phyloP scores from a whole-genome alignment of 2,329 filamentous ascomycete species.

The Cercospora berteroae region DNA sequence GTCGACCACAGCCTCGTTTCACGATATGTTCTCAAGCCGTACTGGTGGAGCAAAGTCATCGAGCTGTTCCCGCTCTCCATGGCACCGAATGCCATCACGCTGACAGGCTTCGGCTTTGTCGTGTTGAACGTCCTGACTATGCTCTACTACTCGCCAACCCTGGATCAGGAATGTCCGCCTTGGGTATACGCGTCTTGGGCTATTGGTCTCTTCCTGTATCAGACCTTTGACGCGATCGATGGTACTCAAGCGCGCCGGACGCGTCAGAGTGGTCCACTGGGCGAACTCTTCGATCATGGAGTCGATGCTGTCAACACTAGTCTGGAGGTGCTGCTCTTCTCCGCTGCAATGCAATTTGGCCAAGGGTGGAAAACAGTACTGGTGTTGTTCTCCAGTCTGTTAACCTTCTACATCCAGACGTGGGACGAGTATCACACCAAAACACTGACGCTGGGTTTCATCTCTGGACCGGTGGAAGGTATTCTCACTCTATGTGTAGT shows the following conservation, averaged over 20 bases:
- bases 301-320: slow-evolving; percentile 95
- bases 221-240: slow-evolving; percentile 97
- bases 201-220: slow-evolving; percentile 86
- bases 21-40: slow-evolving; percentile 93
- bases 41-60: slow-evolving; percentile 94
- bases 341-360: slow-evolving; percentile 86
- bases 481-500: slow-evolving; percentile 79
- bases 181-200: slow-evolving; percentile 98
- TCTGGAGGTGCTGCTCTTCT: slow-evolving; percentile 90
- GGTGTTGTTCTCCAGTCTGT: slow-evolving; percentile 75
- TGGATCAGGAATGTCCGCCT: slow-evolving; percentile 86
- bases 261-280: slow-evolving; percentile 85
- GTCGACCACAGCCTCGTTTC: slow-evolving; percentile 89
- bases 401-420: slow-evolving; percentile 47
- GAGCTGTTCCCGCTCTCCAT: slow-evolving; percentile 92
- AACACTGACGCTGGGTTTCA: slow-evolving; percentile 83
- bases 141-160: slow-evolving; percentile 91
- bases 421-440: slow-evolving; percentile 75
- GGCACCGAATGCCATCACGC: slow-evolving; percentile 76
- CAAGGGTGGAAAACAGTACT: slow-evolving; percentile 87
- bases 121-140: slow-evolving; percentile 85
- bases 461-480: slow-evolving; percentile 94
- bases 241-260: slow-evolving; percentile 92
- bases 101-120: slow-evolving; percentile 87
- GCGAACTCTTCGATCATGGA: slow-evolving; percentile 95